phyloP scores from a whole-genome alignment of 768 basidiomycete genomes.

The Leucosporidium scottii region DNA sequence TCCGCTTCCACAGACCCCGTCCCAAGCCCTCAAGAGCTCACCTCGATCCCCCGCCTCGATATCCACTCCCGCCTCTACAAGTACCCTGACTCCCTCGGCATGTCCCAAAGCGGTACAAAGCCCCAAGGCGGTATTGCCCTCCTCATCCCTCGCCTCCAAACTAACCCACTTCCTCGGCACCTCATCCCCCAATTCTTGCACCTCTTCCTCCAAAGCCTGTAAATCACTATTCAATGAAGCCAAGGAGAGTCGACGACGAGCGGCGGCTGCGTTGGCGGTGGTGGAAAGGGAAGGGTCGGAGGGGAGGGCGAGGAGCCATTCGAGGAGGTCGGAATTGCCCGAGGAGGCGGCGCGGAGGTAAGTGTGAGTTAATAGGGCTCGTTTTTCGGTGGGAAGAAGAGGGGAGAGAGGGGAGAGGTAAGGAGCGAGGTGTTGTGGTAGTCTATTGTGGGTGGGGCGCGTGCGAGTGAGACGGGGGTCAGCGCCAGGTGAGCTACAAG shows the following conservation, averaged over 20 bases:
- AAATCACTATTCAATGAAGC: background rate
- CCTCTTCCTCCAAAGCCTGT: background rate
- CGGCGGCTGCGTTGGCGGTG: slow-evolving; percentile 10
- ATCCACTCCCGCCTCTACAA: slow-evolving; percentile 33
- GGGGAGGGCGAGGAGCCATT: slow-evolving; percentile 34
- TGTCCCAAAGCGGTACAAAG: slow-evolving; percentile 31
- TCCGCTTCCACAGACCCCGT: background rate
- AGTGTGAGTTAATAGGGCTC: slow-evolving; percentile 18
- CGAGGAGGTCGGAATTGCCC: slow-evolving; percentile 35
- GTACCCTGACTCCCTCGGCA: slow-evolving; percentile 34
- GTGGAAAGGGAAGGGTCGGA: background rate
- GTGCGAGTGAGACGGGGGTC: background rate
- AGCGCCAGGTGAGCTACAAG: background rate
- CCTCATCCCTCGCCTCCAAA: slow-evolving; percentile 31
- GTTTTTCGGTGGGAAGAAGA: slow-evolving; percentile 17
- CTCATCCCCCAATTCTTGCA: slow-evolving; percentile 8
- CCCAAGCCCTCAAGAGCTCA: slow-evolving; percentile 2
- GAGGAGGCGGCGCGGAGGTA: slow-evolving; percentile 26
- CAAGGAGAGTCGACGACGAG: slow-evolving; percentile 13
- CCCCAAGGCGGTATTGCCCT: slow-evolving; percentile 34
- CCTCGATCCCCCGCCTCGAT: slow-evolving; percentile 29
- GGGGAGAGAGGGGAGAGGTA: slow-evolving; percentile 23
- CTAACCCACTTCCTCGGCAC: slow-evolving; percentile 31
- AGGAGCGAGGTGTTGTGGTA: slow-evolving; percentile 22
- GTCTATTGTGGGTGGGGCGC: background rate